Evolutionary conservation across 495 filamentous ascomycete species (phyloP).

Genomic region (Bathelium albidoporum): DNA sequence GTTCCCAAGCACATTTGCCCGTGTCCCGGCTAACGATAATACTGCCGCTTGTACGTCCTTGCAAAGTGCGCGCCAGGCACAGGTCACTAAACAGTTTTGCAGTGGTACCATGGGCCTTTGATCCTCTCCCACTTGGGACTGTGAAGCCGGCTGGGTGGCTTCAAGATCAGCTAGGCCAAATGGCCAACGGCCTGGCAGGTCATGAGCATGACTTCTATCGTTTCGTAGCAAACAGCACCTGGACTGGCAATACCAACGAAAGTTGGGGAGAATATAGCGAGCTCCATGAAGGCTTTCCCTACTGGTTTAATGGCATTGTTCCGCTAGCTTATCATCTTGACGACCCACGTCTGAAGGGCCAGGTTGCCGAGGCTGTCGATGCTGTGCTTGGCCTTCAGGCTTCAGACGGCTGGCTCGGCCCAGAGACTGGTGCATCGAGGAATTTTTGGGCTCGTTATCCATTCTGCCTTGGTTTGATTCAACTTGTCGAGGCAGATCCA

Average conservation of each 20-base stretch:
- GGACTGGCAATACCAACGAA: slow-evolving; percentile 40
- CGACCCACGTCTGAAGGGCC: slow-evolving; percentile 43
- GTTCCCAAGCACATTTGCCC: background rate
- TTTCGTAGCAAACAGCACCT: slow-evolving; percentile 44
- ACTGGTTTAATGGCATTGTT: slow-evolving; percentile 59
- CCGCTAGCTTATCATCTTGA: slow-evolving; percentile 51
- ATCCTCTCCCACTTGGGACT: slow-evolving; percentile 45
- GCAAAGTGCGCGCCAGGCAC: background rate
- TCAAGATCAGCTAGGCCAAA: slow-evolving; percentile 42
- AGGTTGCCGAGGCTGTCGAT: slow-evolving; percentile 40
- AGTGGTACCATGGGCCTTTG: slow-evolving; percentile 35
- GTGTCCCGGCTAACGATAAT: background rate
- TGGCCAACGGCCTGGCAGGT: slow-evolving; percentile 48
- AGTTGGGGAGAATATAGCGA: slow-evolving; percentile 41
- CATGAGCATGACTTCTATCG: slow-evolving; percentile 51
- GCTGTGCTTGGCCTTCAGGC: slow-evolving; percentile 44
- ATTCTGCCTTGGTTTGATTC: slow-evolving; percentile 43
- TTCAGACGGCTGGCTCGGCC: slow-evolving; percentile 53
- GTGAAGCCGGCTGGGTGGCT: slow-evolving; percentile 53
- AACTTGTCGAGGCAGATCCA: slow-evolving; percentile 35
- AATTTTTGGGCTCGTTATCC: slow-evolving; percentile 47
- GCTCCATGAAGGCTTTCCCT: slow-evolving; percentile 50
- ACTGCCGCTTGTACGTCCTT: background rate
- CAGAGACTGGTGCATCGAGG: slow-evolving; percentile 39
- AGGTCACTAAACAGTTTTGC: background rate